Percentiles rank a stretch among this genome's conserved stretches.
Conservation (phyloP, 75 land plant species). For the Adiantum capillusveneris region DNA sequence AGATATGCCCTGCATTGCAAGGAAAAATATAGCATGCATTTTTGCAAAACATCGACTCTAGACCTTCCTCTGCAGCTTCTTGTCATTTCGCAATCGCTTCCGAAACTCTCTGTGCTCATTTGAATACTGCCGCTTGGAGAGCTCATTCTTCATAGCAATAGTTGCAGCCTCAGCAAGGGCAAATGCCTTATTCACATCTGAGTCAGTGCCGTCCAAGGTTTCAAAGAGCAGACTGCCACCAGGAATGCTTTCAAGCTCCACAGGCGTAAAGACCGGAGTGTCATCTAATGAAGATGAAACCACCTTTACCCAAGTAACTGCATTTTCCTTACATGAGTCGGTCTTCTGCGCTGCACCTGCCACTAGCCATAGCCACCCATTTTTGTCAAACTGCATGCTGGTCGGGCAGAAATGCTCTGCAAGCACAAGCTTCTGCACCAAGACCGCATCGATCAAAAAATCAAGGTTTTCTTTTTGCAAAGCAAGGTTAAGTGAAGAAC, state of each 20-base stretch:
- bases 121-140: constrained; percentile 65
- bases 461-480: too few species aligned
- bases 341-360: constrained; percentile 30
- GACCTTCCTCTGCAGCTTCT: constrained; percentile 16
- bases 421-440: constrained; percentile 9
- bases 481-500: too few species aligned
- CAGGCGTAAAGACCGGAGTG: neutral
- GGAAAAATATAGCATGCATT: too few species aligned
- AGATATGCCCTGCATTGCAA: too few species aligned
- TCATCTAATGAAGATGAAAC: constrained; percentile 10
- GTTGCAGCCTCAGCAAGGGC: constrained; percentile 60
- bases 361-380: constrained; percentile 28
- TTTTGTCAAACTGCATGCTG: constrained; percentile 19
- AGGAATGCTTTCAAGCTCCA: constrained; percentile 5
- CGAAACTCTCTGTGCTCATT: constrained; percentile 62
- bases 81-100: constrained; percentile 75
- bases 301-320: constrained; percentile 19
- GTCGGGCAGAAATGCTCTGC: constrained; percentile 19
- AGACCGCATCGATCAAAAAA: too few species aligned
- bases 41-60: too few species aligned
- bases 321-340: constrained; percentile 16
- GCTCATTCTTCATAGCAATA: constrained; percentile 48
- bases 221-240: constrained; percentile 18
- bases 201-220: constrained; percentile 19
- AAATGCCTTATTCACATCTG: constrained; percentile 12